Percentiles rank a stretch among this genome's conserved stretches.
These are phyloP conservation scores for Colletotrichum tofieldiae DNA, from an alignment of 2,329 filamentous ascomycete species.

Conservation along the genomic window DNA sequence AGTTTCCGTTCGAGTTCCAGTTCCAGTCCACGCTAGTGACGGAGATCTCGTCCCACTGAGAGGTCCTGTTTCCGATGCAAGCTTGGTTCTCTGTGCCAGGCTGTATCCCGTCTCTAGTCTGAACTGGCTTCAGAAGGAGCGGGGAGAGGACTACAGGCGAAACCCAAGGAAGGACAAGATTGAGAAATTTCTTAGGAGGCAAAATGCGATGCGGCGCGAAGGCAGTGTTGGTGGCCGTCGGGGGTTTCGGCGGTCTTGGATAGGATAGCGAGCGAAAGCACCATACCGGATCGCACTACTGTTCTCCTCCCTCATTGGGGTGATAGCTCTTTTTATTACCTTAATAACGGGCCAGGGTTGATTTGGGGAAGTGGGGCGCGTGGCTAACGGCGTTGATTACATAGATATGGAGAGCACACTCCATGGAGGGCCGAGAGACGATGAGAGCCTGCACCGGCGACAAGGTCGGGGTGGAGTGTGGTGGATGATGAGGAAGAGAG, in stretches of 20 bases:
- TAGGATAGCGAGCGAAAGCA: conserved; percentile 32
- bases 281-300: conserved; percentile 25
- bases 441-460: not conserved
- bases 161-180: not conserved
- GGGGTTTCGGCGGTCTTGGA: conserved; percentile 17
- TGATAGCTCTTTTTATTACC: conserved; percentile 40
- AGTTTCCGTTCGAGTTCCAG: conserved; percentile 13
- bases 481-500: conserved; percentile 15
- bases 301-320: conserved; percentile 40
- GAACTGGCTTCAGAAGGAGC: not conserved
- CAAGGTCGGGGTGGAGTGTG: not conserved
- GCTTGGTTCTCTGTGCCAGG: conserved; percentile 13
- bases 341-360: conserved; percentile 42
- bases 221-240: conserved; percentile 1
- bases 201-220: conserved; percentile 13
- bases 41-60: not conserved
- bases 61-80: conserved; percentile 31
- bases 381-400: conserved; percentile 23
- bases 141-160: not conserved
- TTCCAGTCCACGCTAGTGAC: conserved; percentile 3
- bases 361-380: conserved; percentile 44
- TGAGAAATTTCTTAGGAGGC: not conserved
- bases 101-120: conserved; percentile 7
- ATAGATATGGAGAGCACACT: conserved; percentile 13
- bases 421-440: conserved; percentile 4